A percentile compares a stretch with the other conserved stretches of the same genome.
These are phyloP conservation scores for Suillus tomentosus DNA, from an alignment of 768 basidiomycete genomes.

Conservation along the genomic window DNA sequence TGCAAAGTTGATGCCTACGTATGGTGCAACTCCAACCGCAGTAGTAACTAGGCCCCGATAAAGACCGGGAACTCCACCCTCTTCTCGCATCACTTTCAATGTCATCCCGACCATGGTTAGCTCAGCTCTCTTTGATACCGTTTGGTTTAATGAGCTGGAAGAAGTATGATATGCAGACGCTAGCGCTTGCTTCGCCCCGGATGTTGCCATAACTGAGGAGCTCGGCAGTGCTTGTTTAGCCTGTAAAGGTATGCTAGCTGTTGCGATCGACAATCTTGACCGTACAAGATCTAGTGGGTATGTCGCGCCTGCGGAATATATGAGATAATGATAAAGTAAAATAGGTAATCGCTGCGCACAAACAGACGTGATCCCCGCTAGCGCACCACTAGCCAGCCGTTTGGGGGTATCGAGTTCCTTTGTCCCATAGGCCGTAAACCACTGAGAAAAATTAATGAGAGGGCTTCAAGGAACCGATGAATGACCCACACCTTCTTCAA, in stretches of 20 bases:
- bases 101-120: constrained; percentile 89
- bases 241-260: constrained; percentile 65
- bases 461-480: neutral
- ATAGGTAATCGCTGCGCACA: constrained; percentile 52
- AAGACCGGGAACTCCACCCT: constrained; percentile 85
- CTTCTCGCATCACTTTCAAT: constrained; percentile 84
- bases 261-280: constrained; percentile 89
- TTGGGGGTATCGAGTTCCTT: constrained; percentile 86
- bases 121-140: constrained; percentile 51
- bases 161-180: constrained; percentile 53
- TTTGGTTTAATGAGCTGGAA: constrained; percentile 32
- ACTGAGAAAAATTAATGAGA: constrained; percentile 39
- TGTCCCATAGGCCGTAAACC: constrained; percentile 70
- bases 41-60: constrained; percentile 88
- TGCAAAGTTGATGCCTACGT: constrained; percentile 92
- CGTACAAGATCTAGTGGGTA: constrained; percentile 95
- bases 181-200: constrained; percentile 25
- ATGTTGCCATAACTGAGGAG: constrained; percentile 25
- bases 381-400: constrained; percentile 80
- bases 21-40: constrained; percentile 87
- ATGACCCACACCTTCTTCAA: constrained; percentile 69
- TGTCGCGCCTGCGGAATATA: constrained; percentile 59
- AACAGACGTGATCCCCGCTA: constrained; percentile 94
- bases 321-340: constrained; percentile 16
- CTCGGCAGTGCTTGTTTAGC: constrained; percentile 24